Percentiles rank a stretch among this genome's conserved stretches.
These are phyloP conservation scores for Ophiostoma sp. DNA, from an alignment of 2,329 filamentous ascomycete genomes.

Conservation along the genomic window DNA sequence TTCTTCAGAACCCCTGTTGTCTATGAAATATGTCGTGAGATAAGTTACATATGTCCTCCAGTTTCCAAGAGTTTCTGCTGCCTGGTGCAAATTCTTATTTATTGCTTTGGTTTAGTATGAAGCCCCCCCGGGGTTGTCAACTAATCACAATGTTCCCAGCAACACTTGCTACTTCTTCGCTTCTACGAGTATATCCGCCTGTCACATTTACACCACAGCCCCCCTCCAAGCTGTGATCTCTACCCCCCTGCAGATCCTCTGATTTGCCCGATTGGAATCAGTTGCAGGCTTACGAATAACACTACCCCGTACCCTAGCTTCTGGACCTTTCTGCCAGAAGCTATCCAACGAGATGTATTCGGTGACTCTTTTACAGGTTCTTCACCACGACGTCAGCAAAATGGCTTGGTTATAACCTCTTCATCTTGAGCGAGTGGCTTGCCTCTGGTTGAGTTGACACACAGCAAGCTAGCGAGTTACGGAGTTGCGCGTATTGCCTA, in stretches of 20 bases:
- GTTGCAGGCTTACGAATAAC: conserved; percentile 16
- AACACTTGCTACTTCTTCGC: conserved; percentile 1
- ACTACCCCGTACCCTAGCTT: conserved; percentile 11
- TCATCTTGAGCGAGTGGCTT: too few relatives aligned
- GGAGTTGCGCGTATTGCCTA: not conserved
- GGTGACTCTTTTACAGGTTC: not conserved
- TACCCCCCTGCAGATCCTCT: conserved; percentile 28
- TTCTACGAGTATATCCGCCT: not conserved
- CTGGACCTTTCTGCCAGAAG: not conserved
- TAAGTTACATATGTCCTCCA: not conserved
- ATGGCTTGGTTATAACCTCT: too few relatives aligned
- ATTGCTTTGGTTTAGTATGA: not conserved
- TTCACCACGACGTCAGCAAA: not conserved
- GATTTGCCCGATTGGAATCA: conserved; percentile 28
- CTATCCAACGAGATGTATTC: not conserved
- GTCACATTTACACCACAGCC: not conserved
- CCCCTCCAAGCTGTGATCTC: conserved; percentile 8
- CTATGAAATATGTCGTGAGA: not conserved
- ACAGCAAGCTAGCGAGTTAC: not conserved
- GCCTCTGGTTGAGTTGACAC: too few relatives aligned
- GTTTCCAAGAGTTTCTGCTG: not conserved
- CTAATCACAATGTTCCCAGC: conserved; percentile 10
- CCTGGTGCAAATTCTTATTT: not conserved
- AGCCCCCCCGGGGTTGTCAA: not conserved
- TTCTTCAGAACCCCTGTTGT: too few relatives aligned